Base-by-base conservation (phyloP, 352 stramenopile species). In the Phytophthora cactorum region DNA sequence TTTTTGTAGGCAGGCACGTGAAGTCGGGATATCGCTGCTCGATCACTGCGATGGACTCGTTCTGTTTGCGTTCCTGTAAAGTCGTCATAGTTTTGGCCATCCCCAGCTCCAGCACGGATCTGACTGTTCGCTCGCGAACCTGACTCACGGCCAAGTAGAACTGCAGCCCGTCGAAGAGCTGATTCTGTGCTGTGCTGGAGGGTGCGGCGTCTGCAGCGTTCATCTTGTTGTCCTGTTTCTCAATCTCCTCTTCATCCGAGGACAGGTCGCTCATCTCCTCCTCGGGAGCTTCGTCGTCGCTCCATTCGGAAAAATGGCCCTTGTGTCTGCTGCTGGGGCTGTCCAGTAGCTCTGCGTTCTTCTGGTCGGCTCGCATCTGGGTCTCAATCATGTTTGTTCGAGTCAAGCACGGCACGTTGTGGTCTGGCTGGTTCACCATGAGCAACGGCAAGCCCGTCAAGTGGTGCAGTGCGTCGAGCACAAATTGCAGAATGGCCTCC, bases 11-110 rank as follows among this genome's bases (percentile, higher is more conserved):
- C 15, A 91, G 63, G 49, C 84, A 92, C 36, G 82, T 78, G 55
- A 92, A 88, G 57, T 92, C 84, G 27, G 84, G 84, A 54, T 90
- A 90, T 50, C 57, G 69, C 66, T 83, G 72, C 41, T 82, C 60
- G 45, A 92, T 91, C 8, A 80, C 52, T 25, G 71, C 77, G 60
- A 89, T 88, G 45, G 78, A 88, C 22, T 83, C 70, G n/a, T 77
- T 66, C 32, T 81, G 70, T 29, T 72, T 68, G 28, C 68, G 70
- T 15, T 79, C 51, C n/a, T 49, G 52, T 36, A 84, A 34, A 22
- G 70, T 68, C 41, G 63, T 63, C 14, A 75, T 17, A 1, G 78
- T 76, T 5, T 83, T 84, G 12, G 64, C 57, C 32, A 90, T 67
- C 3, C 68, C 82, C 11, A 78, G 60, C 27, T 81, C 62, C 29